These are phyloP conservation scores for Davidsoniella eucalypti DNA, from an alignment of 2,329 filamentous ascomycete species.

Conservation along the genomic window DNA sequence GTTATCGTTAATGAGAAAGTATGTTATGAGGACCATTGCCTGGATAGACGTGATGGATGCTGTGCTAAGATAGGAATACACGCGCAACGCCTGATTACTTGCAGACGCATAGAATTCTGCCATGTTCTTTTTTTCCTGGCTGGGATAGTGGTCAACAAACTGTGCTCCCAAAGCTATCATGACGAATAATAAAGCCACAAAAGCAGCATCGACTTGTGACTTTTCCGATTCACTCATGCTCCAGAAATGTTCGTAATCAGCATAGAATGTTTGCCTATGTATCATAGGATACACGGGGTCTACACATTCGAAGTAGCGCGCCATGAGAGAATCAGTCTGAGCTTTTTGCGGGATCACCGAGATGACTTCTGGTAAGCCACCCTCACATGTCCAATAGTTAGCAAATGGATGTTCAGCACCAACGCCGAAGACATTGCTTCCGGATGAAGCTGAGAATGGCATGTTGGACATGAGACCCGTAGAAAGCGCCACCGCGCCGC, in stretches of 20 bases:
- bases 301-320: slow-evolving; percentile 51
- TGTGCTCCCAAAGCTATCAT: slow-evolving; percentile 67
- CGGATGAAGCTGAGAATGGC: slow-evolving; percentile 52
- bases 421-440: slow-evolving; percentile 67
- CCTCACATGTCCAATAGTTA: slow-evolving; percentile 72
- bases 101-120: slow-evolving; percentile 72
- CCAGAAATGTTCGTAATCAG: slow-evolving; percentile 69
- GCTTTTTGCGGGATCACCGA: slow-evolving; percentile 59
- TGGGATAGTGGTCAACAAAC: slow-evolving; percentile 45
- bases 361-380: slow-evolving; percentile 59
- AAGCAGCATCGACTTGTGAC: slow-evolving; percentile 44
- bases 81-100: slow-evolving; percentile 58
- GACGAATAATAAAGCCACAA: slow-evolving; percentile 58
- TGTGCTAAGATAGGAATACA: slow-evolving; percentile 61
- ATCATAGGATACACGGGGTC: slow-evolving; percentile 73
- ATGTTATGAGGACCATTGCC: slow-evolving; percentile 64
- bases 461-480: slow-evolving; percentile 54
- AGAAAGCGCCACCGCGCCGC: slow-evolving; percentile 37
- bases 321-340: slow-evolving; percentile 54
- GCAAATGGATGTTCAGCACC: slow-evolving; percentile 64
- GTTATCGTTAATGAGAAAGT: slow-evolving; percentile 76
- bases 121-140: slow-evolving; percentile 51
- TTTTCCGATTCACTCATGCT: slow-evolving; percentile 40
- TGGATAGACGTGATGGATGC: slow-evolving; percentile 59
- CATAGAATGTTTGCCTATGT: slow-evolving; percentile 57